These are phyloP conservation scores for Pseudogymnoascus verrucosus DNA, from an alignment of 2,329 filamentous ascomycete genomes.

Conservation along the genomic window DNA sequence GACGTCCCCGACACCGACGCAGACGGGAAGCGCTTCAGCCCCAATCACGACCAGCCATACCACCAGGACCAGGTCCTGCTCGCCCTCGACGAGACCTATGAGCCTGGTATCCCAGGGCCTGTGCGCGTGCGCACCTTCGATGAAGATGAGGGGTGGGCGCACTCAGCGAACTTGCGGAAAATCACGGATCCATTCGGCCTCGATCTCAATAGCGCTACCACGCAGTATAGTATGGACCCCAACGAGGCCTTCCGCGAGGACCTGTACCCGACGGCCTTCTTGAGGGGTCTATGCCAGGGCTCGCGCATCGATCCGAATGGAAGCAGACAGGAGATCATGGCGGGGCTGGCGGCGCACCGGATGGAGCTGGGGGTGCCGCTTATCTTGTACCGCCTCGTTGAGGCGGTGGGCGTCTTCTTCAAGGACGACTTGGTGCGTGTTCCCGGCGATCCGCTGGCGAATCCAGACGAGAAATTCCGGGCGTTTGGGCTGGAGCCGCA, in stretches of 20 bases:
- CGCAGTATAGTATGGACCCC: slow-evolving; percentile 2
- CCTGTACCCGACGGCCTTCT: not conserved
- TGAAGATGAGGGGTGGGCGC: not conserved
- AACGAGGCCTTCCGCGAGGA: slow-evolving; percentile 1
- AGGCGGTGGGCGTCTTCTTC: not conserved
- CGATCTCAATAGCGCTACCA: not conserved
- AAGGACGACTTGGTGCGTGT: not conserved
- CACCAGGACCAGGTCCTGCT: slow-evolving; percentile 1
- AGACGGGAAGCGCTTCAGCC: not conserved
- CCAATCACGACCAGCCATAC: not conserved
- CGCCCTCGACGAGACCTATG: not conserved
- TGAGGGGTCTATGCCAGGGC: not conserved
- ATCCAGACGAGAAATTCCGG: not conserved
- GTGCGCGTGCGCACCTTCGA: slow-evolving; percentile 1
- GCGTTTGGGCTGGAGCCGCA: slow-evolving; percentile 1
- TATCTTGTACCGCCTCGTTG: not conserved
- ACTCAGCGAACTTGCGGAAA: not conserved
- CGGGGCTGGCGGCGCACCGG: not conserved
- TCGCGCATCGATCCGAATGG: not conserved
- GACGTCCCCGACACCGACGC: not conserved
- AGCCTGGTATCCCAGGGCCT: not conserved
- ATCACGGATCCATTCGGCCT: not conserved
- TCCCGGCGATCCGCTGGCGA: not conserved
- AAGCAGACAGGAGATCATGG: not conserved
- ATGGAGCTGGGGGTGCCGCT: not conserved